Conservation (phyloP, 495 filamentous ascomycete genomes). For the Tuber indicum region DNA sequence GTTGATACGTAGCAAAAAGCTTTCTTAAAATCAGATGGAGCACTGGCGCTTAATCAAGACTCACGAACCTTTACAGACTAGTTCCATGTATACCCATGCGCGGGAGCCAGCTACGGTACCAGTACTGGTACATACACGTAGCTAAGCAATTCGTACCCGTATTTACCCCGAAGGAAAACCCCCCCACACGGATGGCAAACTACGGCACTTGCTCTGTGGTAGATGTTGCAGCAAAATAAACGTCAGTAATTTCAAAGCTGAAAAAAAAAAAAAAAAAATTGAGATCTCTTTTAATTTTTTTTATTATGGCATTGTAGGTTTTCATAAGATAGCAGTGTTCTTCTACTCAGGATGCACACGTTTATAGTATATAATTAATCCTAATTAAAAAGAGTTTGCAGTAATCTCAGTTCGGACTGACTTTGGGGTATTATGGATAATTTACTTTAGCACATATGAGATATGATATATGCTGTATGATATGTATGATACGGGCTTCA, state of each 20-base stretch:
- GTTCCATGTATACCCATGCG: not conserved
- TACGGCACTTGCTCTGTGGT: not conserved
- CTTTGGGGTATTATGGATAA: slow-evolving; percentile 5
- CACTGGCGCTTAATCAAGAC: not conserved
- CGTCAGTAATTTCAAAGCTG: not conserved
- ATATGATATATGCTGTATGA: not conserved
- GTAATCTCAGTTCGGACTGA: not conserved
- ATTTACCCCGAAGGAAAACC: not conserved
- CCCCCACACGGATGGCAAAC: not conserved
- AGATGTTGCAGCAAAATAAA: not conserved
- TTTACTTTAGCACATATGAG: not conserved
- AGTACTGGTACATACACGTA: not conserved
- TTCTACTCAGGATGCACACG: not conserved
- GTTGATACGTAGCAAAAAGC: not conserved
- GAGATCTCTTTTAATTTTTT: not conserved
- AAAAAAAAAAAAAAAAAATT: not conserved
- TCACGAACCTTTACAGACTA: not conserved
- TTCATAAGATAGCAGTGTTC: not conserved
- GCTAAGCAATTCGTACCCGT: not conserved
- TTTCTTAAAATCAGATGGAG: not conserved
- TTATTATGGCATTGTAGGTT: not conserved
- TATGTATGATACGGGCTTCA: not conserved
- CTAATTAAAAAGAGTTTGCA: not conserved
- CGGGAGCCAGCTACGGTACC: not conserved
- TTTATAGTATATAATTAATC: not conserved